phyloP scores from a whole-genome alignment of 2,329 filamentous ascomycete species.

The Fusarium pseudograminearum region DNA sequence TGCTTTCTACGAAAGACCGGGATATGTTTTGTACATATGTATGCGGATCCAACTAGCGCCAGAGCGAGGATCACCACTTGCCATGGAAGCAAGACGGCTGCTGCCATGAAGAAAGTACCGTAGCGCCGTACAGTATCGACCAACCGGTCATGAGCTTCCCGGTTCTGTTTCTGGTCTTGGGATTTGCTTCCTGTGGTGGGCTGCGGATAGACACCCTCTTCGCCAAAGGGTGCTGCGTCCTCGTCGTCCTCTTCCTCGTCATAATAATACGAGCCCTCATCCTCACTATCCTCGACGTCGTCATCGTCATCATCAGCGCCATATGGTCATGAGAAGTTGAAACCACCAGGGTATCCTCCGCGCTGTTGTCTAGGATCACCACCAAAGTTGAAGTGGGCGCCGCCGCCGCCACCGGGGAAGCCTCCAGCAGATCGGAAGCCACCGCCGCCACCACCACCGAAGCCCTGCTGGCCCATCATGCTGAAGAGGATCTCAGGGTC shows the following conservation, averaged over 20 bases:
- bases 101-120: slow-evolving; percentile 58
- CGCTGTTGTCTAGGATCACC: slow-evolving; percentile 54
- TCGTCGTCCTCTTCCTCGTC: slow-evolving; percentile 45
- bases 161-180: slow-evolving; percentile 50
- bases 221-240: slow-evolving; percentile 35
- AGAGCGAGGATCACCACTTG: slow-evolving; percentile 55
- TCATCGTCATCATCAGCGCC: slow-evolving; percentile 52
- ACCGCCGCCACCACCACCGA: slow-evolving; percentile 67
- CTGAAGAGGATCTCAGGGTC: slow-evolving; percentile 84
- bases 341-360: slow-evolving; percentile 54
- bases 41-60: slow-evolving; percentile 54
- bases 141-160: slow-evolving; percentile 53
- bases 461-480: slow-evolving; percentile 80
- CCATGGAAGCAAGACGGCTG: slow-evolving; percentile 61
- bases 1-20: slow-evolving; percentile 39
- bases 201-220: slow-evolving; percentile 39
- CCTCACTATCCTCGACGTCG: slow-evolving; percentile 51
- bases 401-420: slow-evolving; percentile 63
- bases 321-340: slow-evolving; percentile 64
- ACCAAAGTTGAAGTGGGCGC: slow-evolving; percentile 70
- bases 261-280: slow-evolving; percentile 40
- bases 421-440: slow-evolving; percentile 65
- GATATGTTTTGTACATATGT: slow-evolving; percentile 54
- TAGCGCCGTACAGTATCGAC: slow-evolving; percentile 58
- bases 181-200: slow-evolving; percentile 43